Percentiles rank a stretch among this genome's conserved stretches.
Evolutionary conservation across 2,329 filamentous ascomycete species (phyloP).

Genomic region (Epichloe baconii): DNA sequence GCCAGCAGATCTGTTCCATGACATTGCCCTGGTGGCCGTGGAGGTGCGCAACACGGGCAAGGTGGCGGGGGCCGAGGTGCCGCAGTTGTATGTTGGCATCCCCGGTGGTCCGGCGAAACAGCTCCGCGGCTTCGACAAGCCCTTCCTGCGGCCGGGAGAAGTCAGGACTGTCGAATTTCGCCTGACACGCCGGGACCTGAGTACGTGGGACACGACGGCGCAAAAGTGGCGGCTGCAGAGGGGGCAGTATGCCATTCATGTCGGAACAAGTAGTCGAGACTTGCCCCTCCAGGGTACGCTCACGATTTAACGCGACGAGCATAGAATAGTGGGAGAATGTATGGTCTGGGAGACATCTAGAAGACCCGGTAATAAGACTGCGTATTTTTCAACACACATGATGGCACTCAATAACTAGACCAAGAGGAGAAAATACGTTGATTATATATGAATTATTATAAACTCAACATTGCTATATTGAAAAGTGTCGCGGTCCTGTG

Average conservation of each 20-base stretch:
- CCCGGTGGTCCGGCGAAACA: slow-evolving; percentile 39
- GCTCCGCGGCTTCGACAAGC: slow-evolving; percentile 55
- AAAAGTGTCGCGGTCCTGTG: too few species aligned
- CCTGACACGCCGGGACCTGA: slow-evolving; percentile 50
- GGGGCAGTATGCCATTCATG: slow-evolving; percentile 30
- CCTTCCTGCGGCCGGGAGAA: slow-evolving; percentile 31
- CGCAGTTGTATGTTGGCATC: slow-evolving; percentile 35
- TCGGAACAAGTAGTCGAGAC: slow-evolving; percentile 35
- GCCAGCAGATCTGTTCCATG: slow-evolving; percentile 34
- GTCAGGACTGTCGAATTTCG: slow-evolving; percentile 33
- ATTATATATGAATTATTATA: too few species aligned
- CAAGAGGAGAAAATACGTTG: too few species aligned
- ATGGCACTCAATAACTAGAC: too few species aligned
- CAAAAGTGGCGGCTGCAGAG: slow-evolving; percentile 47
- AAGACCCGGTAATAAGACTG: too few species aligned
- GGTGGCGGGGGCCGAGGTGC: slow-evolving; percentile 31
- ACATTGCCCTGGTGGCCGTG: slow-evolving; percentile 25
- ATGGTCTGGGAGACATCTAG: too few species aligned
- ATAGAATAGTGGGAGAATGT: too few species aligned
- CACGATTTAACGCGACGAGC: slow-evolving; percentile 15
- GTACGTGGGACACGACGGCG: slow-evolving; percentile 47
- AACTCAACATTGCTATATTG: too few species aligned
- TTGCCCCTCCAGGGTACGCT: slow-evolving; percentile 28
- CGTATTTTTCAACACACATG: too few species aligned
- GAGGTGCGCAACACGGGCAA: slow-evolving; percentile 29